Evolutionary conservation across 2,329 filamentous ascomycete species (phyloP), one percentile per base, ranked within the genome.

Genomic region (Fusarium multiceps): DNA sequence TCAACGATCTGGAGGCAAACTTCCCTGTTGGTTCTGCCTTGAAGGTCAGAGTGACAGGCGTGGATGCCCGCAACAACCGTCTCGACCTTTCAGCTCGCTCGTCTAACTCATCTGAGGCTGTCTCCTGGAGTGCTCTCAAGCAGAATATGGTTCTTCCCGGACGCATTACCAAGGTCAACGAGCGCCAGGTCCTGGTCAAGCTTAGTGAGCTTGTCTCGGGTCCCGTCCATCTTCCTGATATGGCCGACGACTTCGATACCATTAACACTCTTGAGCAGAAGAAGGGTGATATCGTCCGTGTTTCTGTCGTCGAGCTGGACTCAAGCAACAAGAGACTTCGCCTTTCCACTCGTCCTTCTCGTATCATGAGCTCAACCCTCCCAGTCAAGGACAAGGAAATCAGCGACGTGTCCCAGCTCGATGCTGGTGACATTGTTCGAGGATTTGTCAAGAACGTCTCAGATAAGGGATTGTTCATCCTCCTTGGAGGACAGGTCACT

Each of bases 11-110:
- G 5, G 86, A 89, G 49, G 86, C 88, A 68, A 92, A 93, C 79
- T 98, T 97, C 79, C 95, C 96, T 1, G 80, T 97, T 41, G 96
- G 96, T n/a, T 96, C 92, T 47, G 96, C 94, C 7, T 81, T 99
- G 46, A 91, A 89, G 77, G 93, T 94, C 13, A 90, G 90, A 27
- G 93, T 97, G 21, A 89, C 92, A 57, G 85, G 86, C 4, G 88
- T 97, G 6, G 90, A 98, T 77, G 79, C 86, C 32, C 84, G 88
- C 30, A 92, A 91, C 74, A 92, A 91, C 60, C 91, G 89, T 53
- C 86, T 99, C 28, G 93, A 98, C 78, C 86, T 99, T 34, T 91
- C 93, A n/a, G 92, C 92, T 7, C 89, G 89, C 58, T 88, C 89
- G n/a, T 83, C 88, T 4, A 83, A 82, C 37, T 75, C 77, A 16